Conservation (phyloP, 2,329 filamentous ascomycete genomes). For the Ophiostoma novo-ulmi region DNA sequence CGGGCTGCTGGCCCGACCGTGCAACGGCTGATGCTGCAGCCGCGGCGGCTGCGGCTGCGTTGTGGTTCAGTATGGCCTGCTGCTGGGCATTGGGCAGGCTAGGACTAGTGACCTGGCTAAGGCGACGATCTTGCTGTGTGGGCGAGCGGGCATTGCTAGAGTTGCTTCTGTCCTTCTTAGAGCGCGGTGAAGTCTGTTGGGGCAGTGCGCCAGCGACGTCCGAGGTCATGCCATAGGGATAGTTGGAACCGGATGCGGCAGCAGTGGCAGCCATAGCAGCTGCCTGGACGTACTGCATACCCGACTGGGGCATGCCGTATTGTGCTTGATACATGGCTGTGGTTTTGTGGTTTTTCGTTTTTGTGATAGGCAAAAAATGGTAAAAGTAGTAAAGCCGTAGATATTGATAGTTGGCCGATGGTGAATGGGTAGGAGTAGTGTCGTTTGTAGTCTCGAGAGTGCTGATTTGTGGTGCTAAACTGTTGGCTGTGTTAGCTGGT, state of each 20-base stretch:
- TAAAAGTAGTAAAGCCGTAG: neutral
- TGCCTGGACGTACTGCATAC: conserved; percentile 85
- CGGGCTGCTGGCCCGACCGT: conserved; percentile 55
- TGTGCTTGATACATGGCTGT: conserved; percentile 74
- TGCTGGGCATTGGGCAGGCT: conserved; percentile 62
- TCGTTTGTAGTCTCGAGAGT: neutral
- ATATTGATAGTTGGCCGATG: neutral
- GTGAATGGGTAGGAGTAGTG: neutral
- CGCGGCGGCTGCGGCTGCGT: conserved; percentile 52
- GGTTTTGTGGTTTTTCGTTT: too few species aligned
- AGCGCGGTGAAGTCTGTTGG: conserved; percentile 71
- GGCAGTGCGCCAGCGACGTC: conserved; percentile 58
- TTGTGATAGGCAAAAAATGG: conserved; percentile 47
- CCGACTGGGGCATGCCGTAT: conserved; percentile 66
- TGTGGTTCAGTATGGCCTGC: conserved; percentile 68
- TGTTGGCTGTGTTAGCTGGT: conserved; percentile 46
- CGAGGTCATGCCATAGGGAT: conserved; percentile 55
- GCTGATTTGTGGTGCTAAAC: conserved; percentile 48
- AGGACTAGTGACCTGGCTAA: conserved; percentile 74
- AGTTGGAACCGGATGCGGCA: conserved; percentile 76
- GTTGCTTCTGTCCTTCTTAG: conserved; percentile 66
- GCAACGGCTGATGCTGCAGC: conserved; percentile 57
- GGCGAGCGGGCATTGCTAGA: conserved; percentile 71
- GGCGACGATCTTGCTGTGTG: conserved; percentile 55
- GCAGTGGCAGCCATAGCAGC: conserved; percentile 90